Evolutionary conservation across 768 basidiomycete species (phyloP).

Genomic region (Nidula microcarpa): DNA sequence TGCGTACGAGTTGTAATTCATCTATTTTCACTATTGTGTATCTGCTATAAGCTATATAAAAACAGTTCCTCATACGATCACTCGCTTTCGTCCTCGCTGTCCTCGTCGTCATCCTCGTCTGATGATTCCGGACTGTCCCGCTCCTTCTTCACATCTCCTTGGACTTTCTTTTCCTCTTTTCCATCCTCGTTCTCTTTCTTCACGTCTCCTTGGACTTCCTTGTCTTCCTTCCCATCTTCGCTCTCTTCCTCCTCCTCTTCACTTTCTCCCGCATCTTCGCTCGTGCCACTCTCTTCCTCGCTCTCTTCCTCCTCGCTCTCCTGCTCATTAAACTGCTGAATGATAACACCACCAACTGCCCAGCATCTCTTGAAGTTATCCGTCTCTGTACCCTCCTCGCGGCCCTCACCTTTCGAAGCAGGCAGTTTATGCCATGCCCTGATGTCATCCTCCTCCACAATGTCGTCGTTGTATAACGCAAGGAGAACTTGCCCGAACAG

Average conservation of each 20-base stretch:
- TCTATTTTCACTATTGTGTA: not conserved
- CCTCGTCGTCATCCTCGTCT: constrained; percentile 7
- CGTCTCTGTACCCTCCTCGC: constrained; percentile 30
- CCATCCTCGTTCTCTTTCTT: constrained; percentile 2
- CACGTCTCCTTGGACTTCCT: not conserved
- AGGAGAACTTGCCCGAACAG: constrained; percentile 86
- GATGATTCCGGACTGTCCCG: constrained; percentile 5
- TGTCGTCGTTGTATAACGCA: constrained; percentile 86
- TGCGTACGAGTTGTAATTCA: not conserved
- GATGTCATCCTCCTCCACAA: constrained; percentile 88
- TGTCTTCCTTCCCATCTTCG: constrained; percentile 9
- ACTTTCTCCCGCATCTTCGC: constrained; percentile 13
- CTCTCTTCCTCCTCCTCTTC: constrained; percentile 6
- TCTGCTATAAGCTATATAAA: not conserved
- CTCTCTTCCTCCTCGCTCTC: constrained; percentile 43
- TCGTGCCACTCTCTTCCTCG: constrained; percentile 15
- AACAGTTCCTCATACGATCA: not conserved
- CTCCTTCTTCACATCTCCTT: not conserved
- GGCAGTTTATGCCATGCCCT: constrained; percentile 77
- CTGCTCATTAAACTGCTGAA: constrained; percentile 79
- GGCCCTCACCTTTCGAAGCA: constrained; percentile 48
- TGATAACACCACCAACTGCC: constrained; percentile 69
- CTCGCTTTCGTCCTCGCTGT: not conserved
- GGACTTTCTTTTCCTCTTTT: constrained; percentile 6
- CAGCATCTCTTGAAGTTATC: constrained; percentile 69